Base-by-base conservation (phyloP, 257 asterid species). In the Salvia miltiorrhiza region DNA sequence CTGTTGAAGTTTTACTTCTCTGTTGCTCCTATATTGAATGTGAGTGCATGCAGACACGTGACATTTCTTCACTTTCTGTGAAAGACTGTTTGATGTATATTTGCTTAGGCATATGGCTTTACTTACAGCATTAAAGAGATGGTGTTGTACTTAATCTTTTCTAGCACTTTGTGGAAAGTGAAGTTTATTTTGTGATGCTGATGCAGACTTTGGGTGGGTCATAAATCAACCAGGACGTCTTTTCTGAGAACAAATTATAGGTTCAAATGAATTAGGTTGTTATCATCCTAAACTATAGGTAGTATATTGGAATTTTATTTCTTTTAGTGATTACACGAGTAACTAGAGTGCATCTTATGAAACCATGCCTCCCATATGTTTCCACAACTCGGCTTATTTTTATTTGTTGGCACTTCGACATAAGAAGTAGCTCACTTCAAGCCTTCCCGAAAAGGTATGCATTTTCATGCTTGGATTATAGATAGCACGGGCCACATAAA, bases 41-140 rank as follows among this genome's bases (percentile, higher is more conserved):
- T 57, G 74, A 69, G 14, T 16, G 32, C 21, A 3, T 50, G 45
- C 13, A 24, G 76, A 33, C 65, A 24, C 14, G 57, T 72, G 7
- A 5, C 37, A 32, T 5, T 32, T 3, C 37, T 3, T 32, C 37
- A 32, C 37, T 32, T 32, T 32, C 37, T 32, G 4, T 32, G 4
- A 32, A 32, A 32, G 37, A 32, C 7, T 32, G 7, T 32, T 5
- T 32, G 37, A 32, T 32, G 37, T 32, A 32, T 32, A 5, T 32
- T 5, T 32, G 37, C 4, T 32, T 32, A 32, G 37, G 37, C 30
- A 32, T 32, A 32, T 32, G 4, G 37, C 37, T 32, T 32, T 32
- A 32, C 33, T 35, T 45, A 10, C 5, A 45, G 53, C 20, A 9
- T 45, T n/a, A 32, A 32, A 32, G 53, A 45, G 21, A 16, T 45